Conservation (phyloP, 441 rosid genomes). For the Mallotus repandus region DNA sequence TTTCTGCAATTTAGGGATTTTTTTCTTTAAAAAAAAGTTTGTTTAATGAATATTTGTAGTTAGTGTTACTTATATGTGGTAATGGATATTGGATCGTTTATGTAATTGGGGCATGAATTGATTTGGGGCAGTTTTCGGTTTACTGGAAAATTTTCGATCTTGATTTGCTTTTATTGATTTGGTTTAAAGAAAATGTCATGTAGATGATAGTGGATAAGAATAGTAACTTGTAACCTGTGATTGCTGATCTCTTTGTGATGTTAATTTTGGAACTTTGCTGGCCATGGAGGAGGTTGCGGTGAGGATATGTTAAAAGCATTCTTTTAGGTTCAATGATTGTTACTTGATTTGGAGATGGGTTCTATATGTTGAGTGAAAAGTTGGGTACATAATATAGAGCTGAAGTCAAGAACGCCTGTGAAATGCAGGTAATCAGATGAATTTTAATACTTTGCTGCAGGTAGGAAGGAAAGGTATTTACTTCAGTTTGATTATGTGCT, state of each 20-base stretch:
- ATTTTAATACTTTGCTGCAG: no score
- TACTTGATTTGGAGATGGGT: not conserved
- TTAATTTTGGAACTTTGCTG: not conserved
- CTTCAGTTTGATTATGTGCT: no score
- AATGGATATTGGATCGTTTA: conserved; percentile 6
- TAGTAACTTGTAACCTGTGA: no score
- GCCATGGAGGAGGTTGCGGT: not conserved
- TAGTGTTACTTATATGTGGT: not conserved
- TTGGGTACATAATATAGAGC: no score
- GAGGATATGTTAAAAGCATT: not conserved
- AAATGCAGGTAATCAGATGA: no score
- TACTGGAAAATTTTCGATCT: not conserved
- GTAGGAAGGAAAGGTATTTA: no score
- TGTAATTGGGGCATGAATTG: conserved; percentile 1
- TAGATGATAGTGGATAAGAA: no score
- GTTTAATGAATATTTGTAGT: not conserved
- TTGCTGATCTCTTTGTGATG: no score
- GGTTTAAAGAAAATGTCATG: no score
- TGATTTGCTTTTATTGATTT: no score
- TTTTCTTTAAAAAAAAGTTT: not conserved
- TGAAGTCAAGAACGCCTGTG: no score
- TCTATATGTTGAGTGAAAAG: not conserved
- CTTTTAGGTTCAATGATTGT: no score
- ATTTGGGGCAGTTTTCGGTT: conserved; percentile 3
- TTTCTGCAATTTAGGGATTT: conserved; percentile 47